Conservation (phyloP, 768 basidiomycete genomes). For the Tulasnella sp. region DNA sequence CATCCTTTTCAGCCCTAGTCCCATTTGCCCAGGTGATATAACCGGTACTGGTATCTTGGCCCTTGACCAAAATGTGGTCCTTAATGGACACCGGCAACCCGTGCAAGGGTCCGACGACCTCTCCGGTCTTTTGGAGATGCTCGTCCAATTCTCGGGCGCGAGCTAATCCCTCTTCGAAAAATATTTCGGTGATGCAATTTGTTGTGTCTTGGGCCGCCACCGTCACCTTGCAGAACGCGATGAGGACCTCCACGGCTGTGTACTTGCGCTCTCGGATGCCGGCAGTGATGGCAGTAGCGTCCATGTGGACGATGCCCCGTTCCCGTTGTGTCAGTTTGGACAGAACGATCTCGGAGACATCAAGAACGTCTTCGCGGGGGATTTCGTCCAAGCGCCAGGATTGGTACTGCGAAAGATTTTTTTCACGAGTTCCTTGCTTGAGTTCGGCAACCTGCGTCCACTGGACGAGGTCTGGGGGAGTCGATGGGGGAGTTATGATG, state of each 20-base stretch:
- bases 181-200: constrained; percentile 41
- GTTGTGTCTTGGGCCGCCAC: constrained; percentile 30
- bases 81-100: constrained; percentile 29
- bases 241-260: constrained; percentile 35
- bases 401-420: neutral
- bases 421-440: constrained; percentile 11
- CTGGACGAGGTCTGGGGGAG: neutral
- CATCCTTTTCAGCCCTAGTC: constrained; percentile 31
- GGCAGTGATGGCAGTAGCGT: constrained; percentile 33
- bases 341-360: constrained; percentile 12
- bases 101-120: constrained; percentile 23
- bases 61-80: constrained; percentile 42
- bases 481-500: constrained; percentile 6
- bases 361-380: neutral
- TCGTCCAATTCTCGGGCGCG: constrained; percentile 45
- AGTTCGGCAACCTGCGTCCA: constrained; percentile 6
- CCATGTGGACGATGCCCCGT: constrained; percentile 32
- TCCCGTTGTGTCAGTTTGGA: constrained; percentile 29
- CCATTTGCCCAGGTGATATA: constrained; percentile 37
- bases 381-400: constrained; percentile 2
- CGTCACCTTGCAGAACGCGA: constrained; percentile 35
- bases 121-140: constrained; percentile 39
- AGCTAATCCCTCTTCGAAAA: constrained; percentile 38
- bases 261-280: constrained; percentile 30
- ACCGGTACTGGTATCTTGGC: constrained; percentile 35